Base-by-base conservation (phyloP, 441 rosid species). In the Rhodomyrtus psidioides region DNA sequence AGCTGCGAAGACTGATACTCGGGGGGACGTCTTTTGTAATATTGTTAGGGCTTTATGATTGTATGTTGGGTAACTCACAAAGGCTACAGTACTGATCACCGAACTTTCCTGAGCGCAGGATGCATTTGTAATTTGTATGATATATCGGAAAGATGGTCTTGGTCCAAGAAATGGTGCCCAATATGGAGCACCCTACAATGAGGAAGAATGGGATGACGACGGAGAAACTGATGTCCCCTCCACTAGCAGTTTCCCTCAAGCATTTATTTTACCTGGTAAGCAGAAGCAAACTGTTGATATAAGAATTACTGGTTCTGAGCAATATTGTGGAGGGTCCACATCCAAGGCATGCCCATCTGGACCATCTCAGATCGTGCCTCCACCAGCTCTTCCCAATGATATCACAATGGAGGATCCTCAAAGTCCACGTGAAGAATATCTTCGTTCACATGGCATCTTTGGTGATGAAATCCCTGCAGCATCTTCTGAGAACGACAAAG, bases 141-240 rank as follows among this genome's bases (percentile, higher is more conserved):
- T 96, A 30, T 97, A 90, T 58, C 46, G 93, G 91, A 97, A 95
- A 89, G 96, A 93, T 59, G 98, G 99, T 34, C 89, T 53, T 44
- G 99, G 99, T 85, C 98, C 99, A 6, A 92, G 90, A 85, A 95
- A 97, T 87, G 97, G 98, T 46, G 95, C 98, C 5, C 97, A 96
- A 58, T 96, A 97, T 82, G 99, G 98, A 57, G 96, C 96, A 59
- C 98, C 98, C 2, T 97, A 93, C 87, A 87, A 30, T 70, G 99
- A 97, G 83, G 98, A 95, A 82, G 99, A 96, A 2, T 95, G 99
- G 99, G 92, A 92, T 60, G 93, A 91, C 59, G 93, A 88, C 28
- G 93, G 90, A 58, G 90, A 83, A 17, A 16, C 1, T 17, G 62
- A 46, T 56, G 44, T 49, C 62, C 59, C 70, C 44, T n/a, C n/a